Conservation (phyloP, 2,329 filamentous ascomycete species). For the Xylaria sp. region DNA sequence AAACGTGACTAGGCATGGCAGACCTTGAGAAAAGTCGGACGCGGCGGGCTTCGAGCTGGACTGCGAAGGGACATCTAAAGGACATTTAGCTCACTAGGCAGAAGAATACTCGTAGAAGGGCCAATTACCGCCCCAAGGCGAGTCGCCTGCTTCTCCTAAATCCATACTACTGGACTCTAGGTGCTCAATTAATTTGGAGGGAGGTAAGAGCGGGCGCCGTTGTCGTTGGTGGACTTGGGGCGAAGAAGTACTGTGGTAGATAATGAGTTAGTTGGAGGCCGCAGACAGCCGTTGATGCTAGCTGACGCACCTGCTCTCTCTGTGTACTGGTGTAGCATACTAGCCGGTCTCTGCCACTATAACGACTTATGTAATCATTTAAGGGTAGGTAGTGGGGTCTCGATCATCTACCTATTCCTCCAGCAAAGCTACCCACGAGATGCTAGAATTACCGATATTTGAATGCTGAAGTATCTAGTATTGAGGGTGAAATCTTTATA, state of each 20-base stretch:
- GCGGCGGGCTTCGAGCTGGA: slow-evolving; percentile 49
- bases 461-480: neutral
- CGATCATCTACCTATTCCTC: neutral
- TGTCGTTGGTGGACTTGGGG: slow-evolving; percentile 26
- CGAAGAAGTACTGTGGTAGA: slow-evolving; percentile 7
- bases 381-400: slow-evolving; percentile 1
- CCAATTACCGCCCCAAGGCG: slow-evolving; percentile 58
- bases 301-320: slow-evolving; percentile 23
- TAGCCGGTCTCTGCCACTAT: no score
- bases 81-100: slow-evolving; percentile 36
- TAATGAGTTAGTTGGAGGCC: neutral
- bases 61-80: slow-evolving; percentile 56
- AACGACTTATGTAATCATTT: slow-evolving; percentile 12
- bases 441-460: neutral
- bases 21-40: slow-evolving; percentile 44
- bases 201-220: slow-evolving; percentile 20
- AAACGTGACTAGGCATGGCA: slow-evolving; percentile 21
- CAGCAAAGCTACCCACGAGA: neutral
- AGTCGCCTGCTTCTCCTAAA: slow-evolving; percentile 57
- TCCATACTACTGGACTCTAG: slow-evolving; percentile 51
- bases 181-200: slow-evolving; percentile 21
- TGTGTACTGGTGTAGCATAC: neutral
- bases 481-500: neutral
- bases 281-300: slow-evolving; percentile 25
- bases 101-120: slow-evolving; percentile 18